Evolutionary conservation across 148 eudicot species (phyloP), one percentile per base, ranked within the genome.

Genomic region (Rheum nobile): DNA sequence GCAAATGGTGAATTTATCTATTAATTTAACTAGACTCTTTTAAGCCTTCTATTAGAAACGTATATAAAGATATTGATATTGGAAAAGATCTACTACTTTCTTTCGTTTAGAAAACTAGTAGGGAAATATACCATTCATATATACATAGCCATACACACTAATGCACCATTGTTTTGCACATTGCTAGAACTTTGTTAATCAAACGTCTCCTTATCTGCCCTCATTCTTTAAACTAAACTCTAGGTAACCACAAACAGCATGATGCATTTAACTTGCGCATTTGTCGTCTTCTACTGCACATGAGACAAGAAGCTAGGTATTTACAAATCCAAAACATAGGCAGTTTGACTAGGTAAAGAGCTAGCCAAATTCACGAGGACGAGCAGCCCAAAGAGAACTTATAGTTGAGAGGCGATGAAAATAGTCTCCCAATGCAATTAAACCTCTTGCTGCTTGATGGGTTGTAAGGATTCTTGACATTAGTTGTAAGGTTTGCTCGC

Each of bases 391-490:
- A 42, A 91, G 88, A 11, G 91, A 37, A 77, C 95, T 88, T 13
- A 93, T 80, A 42, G 89, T 83, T 4, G 89, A 86, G 8, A 93
- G 89, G 11, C 91, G 87, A 71, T 88, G 90, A 72, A 89, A 84
- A 80, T 93, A 89, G 74, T 93, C 95, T 21, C 97, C 98, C 32
- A 93, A 79, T 7, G 93, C 97, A 68, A 91, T 81, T 78, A 93
- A 76, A 34, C 91, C 97, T 28, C 85, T 76, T 9, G 98, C 97
- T 42, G 95, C 90, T 82, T 93, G 97, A 26, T 80, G 86, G 0
- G 85, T 76, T 1, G 89, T 85, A 13, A 93, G 80, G 74, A 88
- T 84, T 39, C 84, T 78, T 16, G 89, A 79, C 93, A 91, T 86
- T 67, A 82, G 86, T 11, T 82, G 88, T 78, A 93, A 75, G 6